Evolutionary conservation across 345 rosid genomes (phyloP).

Genomic region (Gynandropsis gynandra): DNA sequence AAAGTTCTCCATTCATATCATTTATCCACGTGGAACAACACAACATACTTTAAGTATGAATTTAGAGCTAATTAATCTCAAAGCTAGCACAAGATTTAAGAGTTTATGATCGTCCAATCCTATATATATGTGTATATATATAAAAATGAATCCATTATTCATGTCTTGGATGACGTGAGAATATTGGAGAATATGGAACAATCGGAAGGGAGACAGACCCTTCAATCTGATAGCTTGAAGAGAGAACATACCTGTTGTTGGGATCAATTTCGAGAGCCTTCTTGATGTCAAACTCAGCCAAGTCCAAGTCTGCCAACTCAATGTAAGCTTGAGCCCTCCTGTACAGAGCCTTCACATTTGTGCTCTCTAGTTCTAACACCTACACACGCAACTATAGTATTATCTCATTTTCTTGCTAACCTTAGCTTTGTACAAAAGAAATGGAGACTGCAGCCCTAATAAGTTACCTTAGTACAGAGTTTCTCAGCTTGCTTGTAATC

Average conservation of each 20-base stretch:
- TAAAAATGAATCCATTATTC: too few species aligned
- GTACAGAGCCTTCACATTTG: constrained; percentile 69
- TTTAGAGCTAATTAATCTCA: too few species aligned
- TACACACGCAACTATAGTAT: constrained; percentile 13
- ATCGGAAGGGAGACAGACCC: neutral
- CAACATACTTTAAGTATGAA: too few species aligned
- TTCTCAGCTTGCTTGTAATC: constrained; percentile 77
- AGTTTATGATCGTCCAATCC: too few species aligned
- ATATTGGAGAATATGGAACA: too few species aligned
- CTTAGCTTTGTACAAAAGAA: neutral
- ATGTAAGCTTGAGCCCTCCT: constrained; percentile 79
- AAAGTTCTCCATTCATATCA: too few species aligned
- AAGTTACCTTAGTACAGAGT: constrained; percentile 56
- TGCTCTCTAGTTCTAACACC: constrained; percentile 62
- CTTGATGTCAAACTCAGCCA: constrained; percentile 74
- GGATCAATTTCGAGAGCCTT: constrained; percentile 87
- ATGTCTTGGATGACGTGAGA: too few species aligned
- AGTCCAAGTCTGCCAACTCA: constrained; percentile 57
- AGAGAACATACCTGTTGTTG: constrained; percentile 47
- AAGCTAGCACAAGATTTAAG: too few species aligned
- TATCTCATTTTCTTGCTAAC: neutral
- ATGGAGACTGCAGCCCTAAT: neutral
- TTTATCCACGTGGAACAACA: too few species aligned
- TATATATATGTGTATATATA: too few species aligned
- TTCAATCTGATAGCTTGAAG: too few species aligned